These are phyloP conservation scores for Blastocladiella emersonii DNA, from an alignment of 371 early-diverging fungal species.

Conservation along the genomic window DNA sequence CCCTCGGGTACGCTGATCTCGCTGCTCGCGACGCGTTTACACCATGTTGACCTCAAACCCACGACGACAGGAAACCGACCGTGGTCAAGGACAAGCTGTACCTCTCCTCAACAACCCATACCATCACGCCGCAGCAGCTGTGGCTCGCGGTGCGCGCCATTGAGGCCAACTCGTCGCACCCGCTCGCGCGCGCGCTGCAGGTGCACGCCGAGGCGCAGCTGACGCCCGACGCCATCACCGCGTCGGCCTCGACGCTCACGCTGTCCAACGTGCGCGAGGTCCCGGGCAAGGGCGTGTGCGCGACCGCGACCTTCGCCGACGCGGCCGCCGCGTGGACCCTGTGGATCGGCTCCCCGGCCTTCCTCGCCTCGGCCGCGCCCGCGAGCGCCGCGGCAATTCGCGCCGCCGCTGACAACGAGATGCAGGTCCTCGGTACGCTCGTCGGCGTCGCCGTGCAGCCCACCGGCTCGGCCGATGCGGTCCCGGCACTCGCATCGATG, in stretches of 20 bases:
- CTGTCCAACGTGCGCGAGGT: constrained; percentile 42
- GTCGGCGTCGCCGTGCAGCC: not conserved
- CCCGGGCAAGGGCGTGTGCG: constrained; percentile 49
- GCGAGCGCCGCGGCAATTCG: too few species aligned
- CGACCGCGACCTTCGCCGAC: constrained; percentile 23
- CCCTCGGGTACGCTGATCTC: constrained; percentile 36
- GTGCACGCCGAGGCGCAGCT: not conserved
- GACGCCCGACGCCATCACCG: constrained; percentile 7
- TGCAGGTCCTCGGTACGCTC: not conserved
- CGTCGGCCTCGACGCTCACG: not conserved
- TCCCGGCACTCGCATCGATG: constrained; percentile 24
- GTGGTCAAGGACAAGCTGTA: constrained; percentile 29
- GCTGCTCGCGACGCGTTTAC: constrained; percentile 5
- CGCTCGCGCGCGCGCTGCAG: constrained; percentile 1
- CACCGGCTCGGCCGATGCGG: not conserved
- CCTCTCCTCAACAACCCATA: constrained; percentile 13
- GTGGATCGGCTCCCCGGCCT: constrained; percentile 9
- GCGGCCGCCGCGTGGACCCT: constrained; percentile 12
- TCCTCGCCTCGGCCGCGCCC: not conserved
- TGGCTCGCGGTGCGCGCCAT: constrained; percentile 15
- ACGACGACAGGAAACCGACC: constrained; percentile 7
- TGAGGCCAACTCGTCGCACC: constrained; percentile 8
- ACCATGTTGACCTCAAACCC: constrained; percentile 10
- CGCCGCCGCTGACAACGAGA: too few species aligned
- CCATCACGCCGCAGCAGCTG: constrained; percentile 30